Evolutionary conservation across 768 basidiomycete genomes (phyloP).

Genomic region (Porpolomopsis calyptriformis): DNA sequence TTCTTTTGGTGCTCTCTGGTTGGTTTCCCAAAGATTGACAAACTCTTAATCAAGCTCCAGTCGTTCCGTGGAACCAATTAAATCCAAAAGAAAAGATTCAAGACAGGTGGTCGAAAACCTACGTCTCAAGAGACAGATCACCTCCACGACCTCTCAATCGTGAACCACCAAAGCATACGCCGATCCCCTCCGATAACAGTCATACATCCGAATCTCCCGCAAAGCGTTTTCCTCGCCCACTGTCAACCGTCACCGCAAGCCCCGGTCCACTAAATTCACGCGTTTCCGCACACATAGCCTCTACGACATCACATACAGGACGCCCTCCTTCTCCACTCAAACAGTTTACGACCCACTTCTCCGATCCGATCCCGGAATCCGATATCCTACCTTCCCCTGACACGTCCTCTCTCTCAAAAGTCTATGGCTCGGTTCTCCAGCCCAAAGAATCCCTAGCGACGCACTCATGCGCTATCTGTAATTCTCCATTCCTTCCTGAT

Average conservation of each 20-base stretch:
- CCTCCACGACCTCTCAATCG: constrained; percentile 26
- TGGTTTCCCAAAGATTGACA: too few species aligned
- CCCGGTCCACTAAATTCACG: constrained; percentile 30
- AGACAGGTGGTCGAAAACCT: constrained; percentile 77
- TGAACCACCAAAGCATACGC: constrained; percentile 9
- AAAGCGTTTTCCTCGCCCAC: constrained; percentile 43
- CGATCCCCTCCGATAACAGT: constrained; percentile 6
- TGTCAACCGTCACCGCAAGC: constrained; percentile 23
- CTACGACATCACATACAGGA: constrained; percentile 31
- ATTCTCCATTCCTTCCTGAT: constrained; percentile 60
- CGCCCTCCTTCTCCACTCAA: constrained; percentile 53
- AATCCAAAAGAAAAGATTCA: constrained; percentile 31
- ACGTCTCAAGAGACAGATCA: constrained; percentile 48
- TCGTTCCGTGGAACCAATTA: constrained; percentile 52
- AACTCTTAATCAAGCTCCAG: constrained; percentile 45
- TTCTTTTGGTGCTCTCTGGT: not conserved
- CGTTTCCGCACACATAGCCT: constrained; percentile 48
- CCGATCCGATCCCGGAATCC: constrained; percentile 35
- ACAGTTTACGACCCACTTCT: constrained; percentile 32
- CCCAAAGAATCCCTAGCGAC: constrained; percentile 62
- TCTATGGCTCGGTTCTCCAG: constrained; percentile 77
- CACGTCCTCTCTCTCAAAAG: constrained; percentile 61
- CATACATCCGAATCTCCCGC: constrained; percentile 19
- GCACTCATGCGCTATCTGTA: constrained; percentile 60
- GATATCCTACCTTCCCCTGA: constrained; percentile 50